Percentiles rank a stretch among this genome's conserved stretches.
These are phyloP conservation scores for Xylariaceae sp. DNA, from an alignment of 2,329 filamentous ascomycete species.

Conservation along the genomic window DNA sequence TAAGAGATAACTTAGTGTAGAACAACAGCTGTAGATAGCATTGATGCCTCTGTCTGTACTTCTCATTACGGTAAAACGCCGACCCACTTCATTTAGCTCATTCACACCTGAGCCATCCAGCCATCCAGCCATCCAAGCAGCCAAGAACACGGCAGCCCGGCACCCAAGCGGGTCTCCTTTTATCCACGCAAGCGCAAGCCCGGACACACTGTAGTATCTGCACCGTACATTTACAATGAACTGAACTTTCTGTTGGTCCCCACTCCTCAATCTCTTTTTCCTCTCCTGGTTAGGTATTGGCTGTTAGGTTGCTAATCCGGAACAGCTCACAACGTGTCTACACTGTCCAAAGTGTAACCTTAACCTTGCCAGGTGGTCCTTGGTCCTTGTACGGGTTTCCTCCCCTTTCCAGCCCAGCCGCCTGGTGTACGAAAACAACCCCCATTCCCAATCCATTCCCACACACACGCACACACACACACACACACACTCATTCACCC, in stretches of 20 bases:
- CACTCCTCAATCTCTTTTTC: conserved; percentile 18
- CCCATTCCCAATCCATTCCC: conserved; percentile 26
- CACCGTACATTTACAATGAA: not conserved
- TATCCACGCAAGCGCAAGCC: too few species aligned
- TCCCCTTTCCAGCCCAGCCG: conserved; percentile 28
- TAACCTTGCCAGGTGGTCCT: not conserved
- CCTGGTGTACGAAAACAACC: conserved; percentile 21
- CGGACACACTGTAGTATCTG: not conserved
- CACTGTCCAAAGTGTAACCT: conserved; percentile 8
- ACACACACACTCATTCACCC: conserved; percentile 26
- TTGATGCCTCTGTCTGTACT: too few species aligned
- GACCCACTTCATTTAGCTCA: conserved; percentile 1
- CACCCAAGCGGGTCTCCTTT: not conserved
- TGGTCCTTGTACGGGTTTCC: not conserved
- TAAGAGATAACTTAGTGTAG: too few species aligned
- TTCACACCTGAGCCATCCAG: not conserved
- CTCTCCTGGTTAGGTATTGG: conserved; percentile 18
- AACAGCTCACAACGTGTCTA: conserved; percentile 18
- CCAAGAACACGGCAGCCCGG: not conserved
- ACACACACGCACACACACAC: not conserved
- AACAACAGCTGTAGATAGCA: too few species aligned
- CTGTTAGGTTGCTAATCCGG: conserved; percentile 7
- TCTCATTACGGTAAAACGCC: conserved; percentile 10
- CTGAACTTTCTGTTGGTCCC: too few species aligned
- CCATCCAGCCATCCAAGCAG: not conserved